Evolutionary conservation across 805 yeast genomes (phyloP).

Genomic region (Starmera quercuum): DNA sequence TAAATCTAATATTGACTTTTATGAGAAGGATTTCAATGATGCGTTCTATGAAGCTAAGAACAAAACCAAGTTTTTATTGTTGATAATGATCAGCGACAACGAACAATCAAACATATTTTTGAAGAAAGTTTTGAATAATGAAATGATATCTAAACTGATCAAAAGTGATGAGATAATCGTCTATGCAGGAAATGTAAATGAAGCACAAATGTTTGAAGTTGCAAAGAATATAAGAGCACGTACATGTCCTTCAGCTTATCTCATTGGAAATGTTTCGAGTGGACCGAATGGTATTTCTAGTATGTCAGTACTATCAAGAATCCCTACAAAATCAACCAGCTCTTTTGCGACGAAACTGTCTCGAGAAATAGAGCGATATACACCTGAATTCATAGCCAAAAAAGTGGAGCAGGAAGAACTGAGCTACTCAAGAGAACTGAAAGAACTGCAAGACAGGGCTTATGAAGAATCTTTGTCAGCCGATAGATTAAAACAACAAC

Average conservation of each 20-base stretch:
- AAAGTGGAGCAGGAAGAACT: constrained; percentile 55
- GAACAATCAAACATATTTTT: constrained; percentile 31
- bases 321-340: constrained; percentile 21
- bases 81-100: constrained; percentile 12
- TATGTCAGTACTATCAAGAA: constrained; percentile 25
- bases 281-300: constrained; percentile 22
- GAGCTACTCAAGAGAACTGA: constrained; percentile 47
- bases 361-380: constrained; percentile 43
- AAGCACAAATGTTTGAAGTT: constrained; percentile 60
- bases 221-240: constrained; percentile 47
- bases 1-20: constrained; percentile 4
- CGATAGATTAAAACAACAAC: constrained; percentile 47
- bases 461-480: constrained; percentile 50
- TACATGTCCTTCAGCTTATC: constrained; percentile 46
- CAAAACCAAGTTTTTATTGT: constrained; percentile 14
- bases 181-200: constrained; percentile 57
- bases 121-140: constrained; percentile 38
- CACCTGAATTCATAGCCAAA: constrained; percentile 53
- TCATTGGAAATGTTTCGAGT: constrained; percentile 52
- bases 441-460: constrained; percentile 60
- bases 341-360: constrained; percentile 29
- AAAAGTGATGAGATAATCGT: constrained; percentile 39
- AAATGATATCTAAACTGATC: constrained; percentile 30
- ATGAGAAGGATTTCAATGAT: constrained; percentile 15
- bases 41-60: constrained; percentile 11